Percentiles rank a stretch among this genome's conserved stretches.
phyloP scores from a whole-genome alignment of 2,329 filamentous ascomycete species.

The Elsinoe australis region DNA sequence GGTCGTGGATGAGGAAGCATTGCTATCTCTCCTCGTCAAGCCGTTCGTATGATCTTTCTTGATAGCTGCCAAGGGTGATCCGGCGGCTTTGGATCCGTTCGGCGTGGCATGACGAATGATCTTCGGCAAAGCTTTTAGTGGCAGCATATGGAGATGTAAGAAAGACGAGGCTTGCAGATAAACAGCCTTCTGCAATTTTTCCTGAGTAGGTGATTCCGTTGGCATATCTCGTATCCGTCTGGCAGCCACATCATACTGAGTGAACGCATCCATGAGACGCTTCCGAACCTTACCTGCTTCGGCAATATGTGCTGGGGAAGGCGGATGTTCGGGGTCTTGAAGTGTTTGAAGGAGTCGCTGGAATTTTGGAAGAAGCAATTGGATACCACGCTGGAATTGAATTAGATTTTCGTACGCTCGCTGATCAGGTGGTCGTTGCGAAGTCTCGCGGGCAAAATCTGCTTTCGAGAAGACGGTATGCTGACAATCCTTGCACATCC shows the following conservation, averaged over 20 bases:
- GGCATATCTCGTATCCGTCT: constrained; percentile 72
- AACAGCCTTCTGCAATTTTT: constrained; percentile 69
- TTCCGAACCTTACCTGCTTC: constrained; percentile 88
- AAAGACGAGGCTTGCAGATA: constrained; percentile 77
- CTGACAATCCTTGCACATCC: constrained; percentile 88
- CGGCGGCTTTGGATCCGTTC: constrained; percentile 34
- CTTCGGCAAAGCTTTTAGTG: constrained; percentile 52
- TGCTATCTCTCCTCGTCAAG: constrained; percentile 48
- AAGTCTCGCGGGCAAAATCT: constrained; percentile 67
- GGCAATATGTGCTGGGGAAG: constrained; percentile 62
- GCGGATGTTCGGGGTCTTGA: constrained; percentile 62
- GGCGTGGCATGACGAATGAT: constrained; percentile 50
- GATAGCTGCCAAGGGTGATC: constrained; percentile 50
- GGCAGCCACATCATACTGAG: constrained; percentile 77
- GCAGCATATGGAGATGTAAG: constrained; percentile 83
- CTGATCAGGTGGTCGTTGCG: constrained; percentile 63
- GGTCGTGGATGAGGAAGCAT: constrained; percentile 26
- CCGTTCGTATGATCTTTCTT: constrained; percentile 41
- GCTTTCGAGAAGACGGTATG: constrained; percentile 62
- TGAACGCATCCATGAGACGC: constrained; percentile 78
- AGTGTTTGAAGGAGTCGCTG: constrained; percentile 67
- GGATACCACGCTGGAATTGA: constrained; percentile 83
- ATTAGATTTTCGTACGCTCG: constrained; percentile 74
- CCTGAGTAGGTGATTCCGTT: constrained; percentile 63
- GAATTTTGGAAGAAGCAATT: constrained; percentile 72